Conservation (phyloP, 331 rosid species). For the Quercus lobata region DNA sequence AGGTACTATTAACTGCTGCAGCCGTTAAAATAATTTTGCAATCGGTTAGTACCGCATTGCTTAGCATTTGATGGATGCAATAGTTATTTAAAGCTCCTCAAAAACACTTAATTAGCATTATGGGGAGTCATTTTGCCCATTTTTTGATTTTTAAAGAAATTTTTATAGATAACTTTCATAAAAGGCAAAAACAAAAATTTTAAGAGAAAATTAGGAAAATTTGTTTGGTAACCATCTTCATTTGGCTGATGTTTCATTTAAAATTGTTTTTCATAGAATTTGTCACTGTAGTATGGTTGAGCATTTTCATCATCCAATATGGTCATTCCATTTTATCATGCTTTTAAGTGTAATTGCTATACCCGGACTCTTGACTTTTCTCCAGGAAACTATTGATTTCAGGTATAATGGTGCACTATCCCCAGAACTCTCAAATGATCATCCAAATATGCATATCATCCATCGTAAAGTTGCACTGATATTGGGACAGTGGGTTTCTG, state of each 20-base stretch:
- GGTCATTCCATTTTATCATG: background rate
- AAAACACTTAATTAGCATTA: background rate
- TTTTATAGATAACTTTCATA: background rate
- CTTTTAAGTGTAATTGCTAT: background rate
- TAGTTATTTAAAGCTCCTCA: background rate
- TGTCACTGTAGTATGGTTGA: background rate
- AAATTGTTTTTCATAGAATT: background rate
- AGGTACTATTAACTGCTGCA: background rate
- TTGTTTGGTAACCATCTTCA: background rate
- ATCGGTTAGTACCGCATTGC: background rate
- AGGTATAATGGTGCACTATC: slow-evolving; percentile 97
- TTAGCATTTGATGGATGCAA: background rate
- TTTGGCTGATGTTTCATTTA: background rate
- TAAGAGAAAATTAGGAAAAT: background rate
- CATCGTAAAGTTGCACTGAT: slow-evolving; percentile 89
- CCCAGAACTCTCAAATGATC: slow-evolving; percentile 82
- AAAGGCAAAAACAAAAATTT: background rate
- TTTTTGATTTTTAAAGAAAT: background rate
- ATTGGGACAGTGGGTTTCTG: slow-evolving; percentile 99
- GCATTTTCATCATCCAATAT: background rate
- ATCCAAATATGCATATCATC: slow-evolving; percentile 79
- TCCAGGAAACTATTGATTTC: slow-evolving; percentile 29
- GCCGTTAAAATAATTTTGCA: background rate
- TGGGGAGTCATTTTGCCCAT: background rate
- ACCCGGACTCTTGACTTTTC: slow-evolving; percentile 1